These are phyloP conservation scores for Mucor saturninus DNA, from an alignment of 371 early-diverging fungal species.

Conservation along the genomic window DNA sequence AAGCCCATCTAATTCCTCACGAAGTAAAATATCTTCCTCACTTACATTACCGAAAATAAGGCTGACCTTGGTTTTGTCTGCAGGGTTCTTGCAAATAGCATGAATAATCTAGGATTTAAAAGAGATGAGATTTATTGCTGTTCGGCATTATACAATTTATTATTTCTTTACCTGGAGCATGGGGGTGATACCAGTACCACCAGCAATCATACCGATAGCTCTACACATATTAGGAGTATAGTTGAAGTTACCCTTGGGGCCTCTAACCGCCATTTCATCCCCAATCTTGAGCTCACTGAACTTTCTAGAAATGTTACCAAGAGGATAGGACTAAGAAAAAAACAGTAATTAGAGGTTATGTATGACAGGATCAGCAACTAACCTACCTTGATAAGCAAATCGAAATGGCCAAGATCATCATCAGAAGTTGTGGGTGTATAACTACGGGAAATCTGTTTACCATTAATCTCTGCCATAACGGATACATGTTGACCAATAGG, in stretches of 20 bases:
- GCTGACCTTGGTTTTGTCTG: conserved; percentile 81
- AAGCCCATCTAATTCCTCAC: conserved; percentile 82
- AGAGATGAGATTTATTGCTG: background rate
- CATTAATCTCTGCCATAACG: conserved; percentile 83
- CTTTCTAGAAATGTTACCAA: conserved; percentile 80
- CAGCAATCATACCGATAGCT: conserved; percentile 91
- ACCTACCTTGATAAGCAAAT: conserved; percentile 90
- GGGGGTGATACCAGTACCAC: conserved; percentile 91
- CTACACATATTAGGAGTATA: conserved; percentile 82
- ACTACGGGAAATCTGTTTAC: conserved; percentile 86
- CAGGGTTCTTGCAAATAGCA: conserved; percentile 82
- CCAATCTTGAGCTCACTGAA: conserved; percentile 74
- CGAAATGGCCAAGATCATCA: conserved; percentile 87
- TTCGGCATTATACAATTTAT: background rate
- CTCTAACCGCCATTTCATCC: conserved; percentile 76
- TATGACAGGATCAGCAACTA: background rate
- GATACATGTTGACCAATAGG: conserved; percentile 96
- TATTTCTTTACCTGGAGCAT: conserved; percentile 63
- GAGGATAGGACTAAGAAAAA: conserved; percentile 71
- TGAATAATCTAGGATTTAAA: conserved; percentile 65
- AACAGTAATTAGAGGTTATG: background rate
- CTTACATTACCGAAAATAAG: conserved; percentile 93
- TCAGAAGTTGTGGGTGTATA: conserved; percentile 92
- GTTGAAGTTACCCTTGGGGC: conserved; percentile 89
- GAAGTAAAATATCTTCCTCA: conserved; percentile 88